These are phyloP conservation scores for Solanum sitiens DNA, from an alignment of 257 asterid genomes.

Conservation along the genomic window DNA sequence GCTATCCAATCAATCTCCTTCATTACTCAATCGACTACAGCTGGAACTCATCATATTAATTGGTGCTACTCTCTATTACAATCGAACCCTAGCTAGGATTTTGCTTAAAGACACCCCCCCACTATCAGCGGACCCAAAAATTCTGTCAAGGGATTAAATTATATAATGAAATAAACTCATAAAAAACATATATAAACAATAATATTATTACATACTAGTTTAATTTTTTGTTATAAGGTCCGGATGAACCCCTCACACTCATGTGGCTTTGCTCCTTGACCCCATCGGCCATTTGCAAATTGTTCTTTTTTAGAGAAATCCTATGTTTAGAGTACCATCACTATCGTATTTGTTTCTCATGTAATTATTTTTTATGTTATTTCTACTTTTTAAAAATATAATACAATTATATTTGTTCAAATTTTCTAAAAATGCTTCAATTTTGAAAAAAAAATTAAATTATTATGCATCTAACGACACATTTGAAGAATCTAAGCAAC, in stretches of 20 bases:
- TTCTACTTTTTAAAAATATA: neutral
- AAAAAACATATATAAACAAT: neutral
- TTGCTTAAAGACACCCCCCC: neutral
- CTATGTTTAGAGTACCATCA: neutral
- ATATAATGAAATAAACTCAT: neutral
- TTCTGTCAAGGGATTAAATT: neutral
- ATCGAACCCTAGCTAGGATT: neutral
- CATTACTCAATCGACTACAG: neutral
- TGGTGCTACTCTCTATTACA: neutral
- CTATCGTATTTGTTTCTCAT: neutral
- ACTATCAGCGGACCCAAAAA: neutral
- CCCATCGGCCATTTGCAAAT: neutral
- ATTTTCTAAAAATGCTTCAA: neutral
- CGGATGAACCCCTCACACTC: neutral
- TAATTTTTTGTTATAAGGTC: neutral
- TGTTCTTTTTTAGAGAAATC: neutral
- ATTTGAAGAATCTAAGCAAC: neutral
- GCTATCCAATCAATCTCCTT: neutral
- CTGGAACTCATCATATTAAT: neutral
- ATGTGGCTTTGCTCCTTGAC: neutral
- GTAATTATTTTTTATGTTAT: neutral
- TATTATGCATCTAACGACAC: fast-evolving
- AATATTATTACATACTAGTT: neutral
- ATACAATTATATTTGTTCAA: neutral
- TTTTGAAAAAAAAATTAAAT: neutral